Evolutionary conservation across 805 yeast genomes (phyloP).

Genomic region (Pichia exigua): DNA sequence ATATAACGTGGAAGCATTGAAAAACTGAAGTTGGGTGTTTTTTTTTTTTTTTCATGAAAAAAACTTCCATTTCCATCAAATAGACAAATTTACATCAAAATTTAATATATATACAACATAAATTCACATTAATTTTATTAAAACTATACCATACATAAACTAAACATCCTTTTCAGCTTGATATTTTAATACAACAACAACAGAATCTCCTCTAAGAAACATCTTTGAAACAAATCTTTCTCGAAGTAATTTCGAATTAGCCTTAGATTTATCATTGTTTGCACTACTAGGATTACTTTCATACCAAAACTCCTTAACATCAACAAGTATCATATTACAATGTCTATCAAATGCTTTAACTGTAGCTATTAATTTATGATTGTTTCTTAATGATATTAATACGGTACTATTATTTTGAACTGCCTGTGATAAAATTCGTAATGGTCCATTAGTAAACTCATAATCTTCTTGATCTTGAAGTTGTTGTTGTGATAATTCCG

Average conservation of each 20-base stretch:
- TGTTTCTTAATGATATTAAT: conserved; percentile 83
- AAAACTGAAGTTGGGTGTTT: no score
- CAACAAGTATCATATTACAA: conserved; percentile 85
- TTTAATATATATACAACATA: no score
- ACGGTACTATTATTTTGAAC: conserved; percentile 59
- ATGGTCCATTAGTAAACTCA: conserved; percentile 86
- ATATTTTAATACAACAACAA: conserved; percentile 59
- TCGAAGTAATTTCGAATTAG: conserved; percentile 39
- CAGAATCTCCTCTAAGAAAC: conserved; percentile 93
- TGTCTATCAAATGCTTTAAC: conserved; percentile 96
- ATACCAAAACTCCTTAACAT: conserved; percentile 73
- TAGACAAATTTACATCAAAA: no score
- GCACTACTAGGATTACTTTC: conserved; percentile 11
- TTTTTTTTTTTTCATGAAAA: no score
- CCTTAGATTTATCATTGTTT: background rate
- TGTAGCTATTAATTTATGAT: conserved; percentile 83
- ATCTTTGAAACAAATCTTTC: conserved; percentile 83
- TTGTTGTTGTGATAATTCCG: conserved; percentile 23
- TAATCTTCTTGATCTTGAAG: conserved; percentile 78
- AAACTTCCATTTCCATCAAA: no score
- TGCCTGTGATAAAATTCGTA: conserved; percentile 80
- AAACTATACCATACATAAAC: background rate
- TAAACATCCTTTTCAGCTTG: background rate
- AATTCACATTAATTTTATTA: no score
- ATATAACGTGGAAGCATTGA: no score